A percentile compares a stretch with the other conserved stretches of the same genome.
phyloP scores from a whole-genome alignment of 73 alveolate species.

The Tetrahymena elliotti region DNA sequence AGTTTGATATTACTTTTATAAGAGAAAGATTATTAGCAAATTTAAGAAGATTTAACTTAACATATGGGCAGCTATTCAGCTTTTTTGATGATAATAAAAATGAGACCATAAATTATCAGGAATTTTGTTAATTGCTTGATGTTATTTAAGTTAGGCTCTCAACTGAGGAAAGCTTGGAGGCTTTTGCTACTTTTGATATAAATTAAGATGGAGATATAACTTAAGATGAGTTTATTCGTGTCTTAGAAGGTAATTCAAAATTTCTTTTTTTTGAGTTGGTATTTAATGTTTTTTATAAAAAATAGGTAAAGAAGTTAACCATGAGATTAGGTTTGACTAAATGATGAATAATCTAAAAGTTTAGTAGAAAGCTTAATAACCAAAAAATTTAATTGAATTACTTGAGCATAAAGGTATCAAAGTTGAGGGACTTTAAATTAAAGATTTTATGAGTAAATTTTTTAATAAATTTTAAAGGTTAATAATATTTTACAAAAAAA shows the following conservation, averaged over 20 bases:
- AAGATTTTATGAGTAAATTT: background rate
- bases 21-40: background rate
- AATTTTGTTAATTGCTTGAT: background rate
- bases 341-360: background rate
- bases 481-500: background rate
- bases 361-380: background rate
- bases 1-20: background rate
- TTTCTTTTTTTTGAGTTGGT: background rate
- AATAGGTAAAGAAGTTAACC: background rate
- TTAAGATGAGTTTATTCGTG: background rate
- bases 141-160: background rate
- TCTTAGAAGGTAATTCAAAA: background rate
- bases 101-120: background rate
- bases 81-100: background rate
- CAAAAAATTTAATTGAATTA: background rate
- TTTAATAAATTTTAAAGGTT: too few species aligned
- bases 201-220: background rate
- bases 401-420: background rate
- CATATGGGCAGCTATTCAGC: background rate
- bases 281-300: background rate
- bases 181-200: background rate
- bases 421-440: background rate
- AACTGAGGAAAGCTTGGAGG: background rate
- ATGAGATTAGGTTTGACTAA: background rate
- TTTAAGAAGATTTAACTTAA: background rate